A percentile compares a stretch with the other conserved stretches of the same genome.
Conservation (phyloP, 1,139 yeast species). For the Groenewaldozyma auringiensis region DNA sequence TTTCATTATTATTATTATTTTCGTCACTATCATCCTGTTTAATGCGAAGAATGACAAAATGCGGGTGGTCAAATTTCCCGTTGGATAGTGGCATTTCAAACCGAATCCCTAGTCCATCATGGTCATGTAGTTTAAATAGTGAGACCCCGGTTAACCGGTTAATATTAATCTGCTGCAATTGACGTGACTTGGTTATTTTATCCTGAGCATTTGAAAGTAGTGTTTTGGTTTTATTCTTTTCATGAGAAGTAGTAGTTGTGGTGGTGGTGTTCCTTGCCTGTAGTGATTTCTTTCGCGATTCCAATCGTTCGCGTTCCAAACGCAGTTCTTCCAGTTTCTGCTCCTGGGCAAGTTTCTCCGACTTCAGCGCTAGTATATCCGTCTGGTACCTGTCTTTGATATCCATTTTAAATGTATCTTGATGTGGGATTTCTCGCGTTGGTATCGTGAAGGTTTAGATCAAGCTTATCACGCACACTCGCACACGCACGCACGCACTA, state of each 20-base stretch:
- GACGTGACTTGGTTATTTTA: conserved; percentile 7
- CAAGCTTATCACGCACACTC: too few species aligned
- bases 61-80: conserved; percentile 18
- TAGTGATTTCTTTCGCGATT: neutral
- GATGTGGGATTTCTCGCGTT: too few species aligned
- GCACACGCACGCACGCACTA: too few species aligned
- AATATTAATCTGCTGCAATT: conserved; percentile 18
- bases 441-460: too few species aligned
- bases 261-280: neutral
- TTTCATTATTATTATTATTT: too few species aligned
- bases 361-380: conserved; percentile 6
- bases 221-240: neutral
- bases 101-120: conserved; percentile 21
- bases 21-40: conserved; percentile 5
- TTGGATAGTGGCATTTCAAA: conserved; percentile 16
- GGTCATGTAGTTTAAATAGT: conserved; percentile 16
- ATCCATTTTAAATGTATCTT: too few species aligned
- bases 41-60: conserved; percentile 17
- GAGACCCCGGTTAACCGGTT: conserved; percentile 22
- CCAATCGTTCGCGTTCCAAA: conserved; percentile 1
- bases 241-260: neutral
- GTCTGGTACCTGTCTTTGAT: conserved; percentile 4
- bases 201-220: conserved; percentile 4
- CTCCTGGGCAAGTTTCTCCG: conserved; percentile 1
- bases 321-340: neutral